Base-by-base conservation (phyloP, 2,329 filamentous ascomycete species). In the Penicillium sp. region DNA sequence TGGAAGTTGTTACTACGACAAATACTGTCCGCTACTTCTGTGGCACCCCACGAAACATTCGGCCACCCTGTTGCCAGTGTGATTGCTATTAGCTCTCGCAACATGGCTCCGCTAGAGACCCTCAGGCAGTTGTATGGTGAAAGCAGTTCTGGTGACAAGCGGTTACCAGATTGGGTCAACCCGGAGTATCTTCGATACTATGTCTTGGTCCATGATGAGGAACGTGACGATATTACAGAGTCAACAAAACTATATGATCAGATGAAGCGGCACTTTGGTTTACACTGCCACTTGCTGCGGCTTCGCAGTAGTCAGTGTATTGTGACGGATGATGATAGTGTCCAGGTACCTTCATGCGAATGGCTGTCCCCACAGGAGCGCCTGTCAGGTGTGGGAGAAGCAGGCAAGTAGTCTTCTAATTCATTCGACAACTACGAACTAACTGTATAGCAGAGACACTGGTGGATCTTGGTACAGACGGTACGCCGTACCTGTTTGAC, bases 241-340 rank as follows among this genome's bases (percentile, higher is more conserved):
- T 96, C 92, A 12, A 93, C 93, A 73, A 85, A 86, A 18, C 80
- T 97, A 26, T 99, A 96, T 73, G 94, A 99, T 65, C 91, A 97
- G 73, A 99, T 99, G 95, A 99, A 97, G 75, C 86, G 94, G n/a
- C 91, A 97, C 75, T 90, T 99, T 61, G 94, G 94, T 1, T 79
- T 97, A 46, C 92, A 99, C 74, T 99, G 94, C 70, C 94, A 99
- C 74, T 81, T 99, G 11, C 80, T 99, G 31, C 82, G 95, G 60
- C 78, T 99, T 49, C 85, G 93, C 64, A 95, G 90, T 67, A 89
- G 86, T 35, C 89, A 92, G 69, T 93, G 91, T 72, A 87, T 90
- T 33, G 86, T 92, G 59, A 92, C 91, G 1, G 94, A 97, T 71
- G 92, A 97, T 70, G 93, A 97, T 69, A 93, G 90, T 67, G 85